A percentile compares a stretch with the other conserved stretches of the same genome.
Evolutionary conservation across 164 flowering plant genomes (phyloP).

Genomic region (Sedum album): DNA sequence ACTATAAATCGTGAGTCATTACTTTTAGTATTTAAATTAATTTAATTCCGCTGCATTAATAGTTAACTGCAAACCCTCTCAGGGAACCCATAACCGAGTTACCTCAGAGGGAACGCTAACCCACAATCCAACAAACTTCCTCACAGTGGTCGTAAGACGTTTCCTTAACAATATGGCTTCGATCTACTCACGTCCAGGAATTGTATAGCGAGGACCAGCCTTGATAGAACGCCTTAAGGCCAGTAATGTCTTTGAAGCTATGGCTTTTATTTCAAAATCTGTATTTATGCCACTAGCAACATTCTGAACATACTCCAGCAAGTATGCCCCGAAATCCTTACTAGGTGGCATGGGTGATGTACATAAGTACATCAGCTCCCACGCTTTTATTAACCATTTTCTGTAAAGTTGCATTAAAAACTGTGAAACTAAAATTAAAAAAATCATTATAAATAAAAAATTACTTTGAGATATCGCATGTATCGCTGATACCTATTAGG

Average conservation of each 20-base stretch:
- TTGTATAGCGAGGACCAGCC: no score
- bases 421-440: not conserved
- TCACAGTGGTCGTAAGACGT: conserved; percentile 91
- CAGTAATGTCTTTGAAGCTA: conserved; percentile 75
- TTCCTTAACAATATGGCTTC: conserved; percentile 79
- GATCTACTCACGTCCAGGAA: conserved; percentile 96
- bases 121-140: no score
- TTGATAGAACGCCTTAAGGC: no score
- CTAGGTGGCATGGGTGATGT: conserved; percentile 98
- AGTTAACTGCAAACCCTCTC: no score
- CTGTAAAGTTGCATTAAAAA: conserved; percentile 28
- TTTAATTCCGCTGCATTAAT: no score
- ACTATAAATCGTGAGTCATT: no score
- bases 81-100: no score
- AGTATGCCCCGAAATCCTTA: no score
- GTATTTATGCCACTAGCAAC: no score
- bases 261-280: conserved; percentile 64
- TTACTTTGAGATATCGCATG: not conserved
- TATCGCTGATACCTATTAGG: conserved; percentile 59
- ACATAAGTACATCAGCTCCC: conserved; percentile 93
- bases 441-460: not conserved
- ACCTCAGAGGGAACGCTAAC: no score
- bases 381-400: conserved; percentile 70
- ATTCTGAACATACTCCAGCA: no score
- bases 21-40: no score